These are phyloP conservation scores for Saccharomycopsis oosterbeekiorum DNA, from an alignment of 805 yeast genomes.

Conservation along the genomic window DNA sequence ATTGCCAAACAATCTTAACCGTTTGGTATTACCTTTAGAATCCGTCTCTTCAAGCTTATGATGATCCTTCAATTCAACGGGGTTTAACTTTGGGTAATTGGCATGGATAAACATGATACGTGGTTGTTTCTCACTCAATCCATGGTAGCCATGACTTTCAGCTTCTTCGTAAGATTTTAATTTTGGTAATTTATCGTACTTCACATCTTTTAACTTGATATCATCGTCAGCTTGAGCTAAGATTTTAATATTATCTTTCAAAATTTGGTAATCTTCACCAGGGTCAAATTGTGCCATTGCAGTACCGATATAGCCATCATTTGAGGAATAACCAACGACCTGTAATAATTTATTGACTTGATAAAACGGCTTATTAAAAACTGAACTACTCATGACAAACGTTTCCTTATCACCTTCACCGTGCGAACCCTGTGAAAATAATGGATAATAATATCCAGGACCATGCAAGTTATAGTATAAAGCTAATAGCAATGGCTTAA, in stretches of 20 bases:
- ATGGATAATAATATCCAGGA: slow-evolving; percentile 45
- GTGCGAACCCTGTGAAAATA: slow-evolving; percentile 46
- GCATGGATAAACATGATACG: slow-evolving; percentile 48
- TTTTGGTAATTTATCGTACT: slow-evolving; percentile 6
- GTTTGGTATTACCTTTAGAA: slow-evolving; percentile 33
- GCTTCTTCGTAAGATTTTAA: slow-evolving; percentile 13
- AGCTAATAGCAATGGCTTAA: slow-evolving; percentile 44
- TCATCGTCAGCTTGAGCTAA: not conserved
- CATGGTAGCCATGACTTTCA: slow-evolving; percentile 17
- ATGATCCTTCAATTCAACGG: slow-evolving; percentile 36
- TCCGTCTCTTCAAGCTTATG: slow-evolving; percentile 28
- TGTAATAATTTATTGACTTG: slow-evolving; percentile 46
- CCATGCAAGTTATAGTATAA: slow-evolving; percentile 54
- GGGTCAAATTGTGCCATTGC: slow-evolving; percentile 53
- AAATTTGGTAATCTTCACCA: slow-evolving; percentile 36
- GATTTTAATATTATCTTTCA: slow-evolving; percentile 22
- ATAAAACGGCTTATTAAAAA: slow-evolving; percentile 48
- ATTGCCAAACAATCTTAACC: slow-evolving; percentile 51
- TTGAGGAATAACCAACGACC: slow-evolving; percentile 43
- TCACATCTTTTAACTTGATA: slow-evolving; percentile 11
- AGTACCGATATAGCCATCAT: slow-evolving; percentile 27
- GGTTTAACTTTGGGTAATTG: slow-evolving; percentile 58
- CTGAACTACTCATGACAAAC: slow-evolving; percentile 50
- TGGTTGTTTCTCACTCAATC: slow-evolving; percentile 21
- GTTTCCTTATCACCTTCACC: slow-evolving; percentile 56